phyloP scores from a whole-genome alignment of 1,139 yeast species.

The Arxiozyma heterogenica region DNA sequence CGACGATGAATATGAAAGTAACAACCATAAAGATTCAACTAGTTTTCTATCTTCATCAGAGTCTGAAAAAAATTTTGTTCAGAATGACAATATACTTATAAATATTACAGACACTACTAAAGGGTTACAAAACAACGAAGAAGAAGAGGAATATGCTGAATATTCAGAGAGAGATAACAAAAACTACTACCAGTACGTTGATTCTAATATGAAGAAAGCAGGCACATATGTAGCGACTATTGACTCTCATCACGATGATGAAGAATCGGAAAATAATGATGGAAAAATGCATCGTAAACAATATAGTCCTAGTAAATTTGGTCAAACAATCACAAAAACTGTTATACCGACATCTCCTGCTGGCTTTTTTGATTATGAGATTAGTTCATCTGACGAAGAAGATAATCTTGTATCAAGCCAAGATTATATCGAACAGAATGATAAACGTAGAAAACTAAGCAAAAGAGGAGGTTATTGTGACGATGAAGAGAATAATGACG shows the following conservation, averaged over 20 bases:
- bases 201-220: slow-evolving; percentile 31
- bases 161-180: slow-evolving; percentile 22
- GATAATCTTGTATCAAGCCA: slow-evolving; percentile 14
- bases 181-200: slow-evolving; percentile 35
- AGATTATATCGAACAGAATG: slow-evolving; percentile 2
- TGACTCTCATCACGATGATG: slow-evolving; percentile 5
- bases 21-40: slow-evolving; percentile 1
- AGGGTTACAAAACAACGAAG: slow-evolving; percentile 4
- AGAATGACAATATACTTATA: slow-evolving; percentile 2
- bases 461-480: not conserved
- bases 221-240: slow-evolving; percentile 9
- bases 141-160: slow-evolving; percentile 26
- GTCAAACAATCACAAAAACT: not conserved
- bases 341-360: slow-evolving; percentile 1
- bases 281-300: not conserved
- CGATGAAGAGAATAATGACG: slow-evolving; percentile 15
- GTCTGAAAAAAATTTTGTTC: not conserved
- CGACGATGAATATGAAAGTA: slow-evolving; percentile 1
- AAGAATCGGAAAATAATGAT: slow-evolving; percentile 25
- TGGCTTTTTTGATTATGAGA: slow-evolving; percentile 1
- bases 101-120: not conserved
- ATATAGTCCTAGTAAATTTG: not conserved
- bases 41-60: not conserved
- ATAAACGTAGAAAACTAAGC: slow-evolving; percentile 3
- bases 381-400: slow-evolving; percentile 19